Evolutionary conservation across 768 basidiomycete species (phyloP), one percentile per base, ranked within the genome.

Genomic region (Lentinula edodes): DNA sequence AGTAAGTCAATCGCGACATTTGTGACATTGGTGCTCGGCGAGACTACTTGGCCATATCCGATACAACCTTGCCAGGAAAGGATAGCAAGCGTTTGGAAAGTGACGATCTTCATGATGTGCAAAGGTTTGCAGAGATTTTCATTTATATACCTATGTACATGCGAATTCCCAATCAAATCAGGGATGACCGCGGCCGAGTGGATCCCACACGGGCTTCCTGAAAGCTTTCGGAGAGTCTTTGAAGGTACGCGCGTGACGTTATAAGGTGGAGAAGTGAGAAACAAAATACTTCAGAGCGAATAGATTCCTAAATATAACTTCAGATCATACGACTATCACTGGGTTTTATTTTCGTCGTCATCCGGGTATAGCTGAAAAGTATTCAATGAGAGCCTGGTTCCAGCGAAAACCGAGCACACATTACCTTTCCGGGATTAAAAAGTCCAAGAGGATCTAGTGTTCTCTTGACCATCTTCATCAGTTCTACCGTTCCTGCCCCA

Each of bases 371-470:
- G 51, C 59, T 60, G n/a, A 10, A 51, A 38, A 16, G 20, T 35
- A n/a, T 15, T 51, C 13, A 35, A 13, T 15, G 18, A 35, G 34
- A 50, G 41, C 16, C 35, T 39, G 20, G 38, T 15, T 39, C 13
- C 12, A n/a, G 16, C 45, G 1, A 48, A 38, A 12, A 28, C 13
- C 35, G 39, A 34, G 46, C 6, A 5, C 12, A 41, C 9, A 13
- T 59, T 41, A 86, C 87, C 83, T 94, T 94, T 62, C 90, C 92
- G 7, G 93, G 93, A 69, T 95, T 94, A 64, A 94, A 86, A 48
- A 95, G 70, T 34, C 85, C 83, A 34, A 86, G 71, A 0, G 93
- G 93, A 68, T 94, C 93, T 8, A 93, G 71, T 0, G 85, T 78
- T 60, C 74, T 72, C 72, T 96, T 96, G 66, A 96, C 83, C 13